Evolutionary conservation across 78 protist species (phyloP).

Genomic region (Emiliania huxleyi): DNA sequence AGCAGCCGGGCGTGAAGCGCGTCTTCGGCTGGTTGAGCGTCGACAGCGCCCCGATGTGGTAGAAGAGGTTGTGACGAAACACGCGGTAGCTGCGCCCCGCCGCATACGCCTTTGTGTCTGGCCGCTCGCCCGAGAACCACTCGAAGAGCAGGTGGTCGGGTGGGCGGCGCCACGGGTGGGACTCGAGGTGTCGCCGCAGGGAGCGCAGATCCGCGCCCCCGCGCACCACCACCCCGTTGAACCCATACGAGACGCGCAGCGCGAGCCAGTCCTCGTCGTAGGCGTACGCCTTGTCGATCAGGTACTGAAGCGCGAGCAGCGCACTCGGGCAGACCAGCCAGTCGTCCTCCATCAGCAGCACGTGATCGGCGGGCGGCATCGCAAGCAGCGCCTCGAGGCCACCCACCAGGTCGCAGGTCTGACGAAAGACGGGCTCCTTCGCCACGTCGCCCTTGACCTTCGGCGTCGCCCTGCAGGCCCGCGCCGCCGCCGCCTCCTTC

Average conservation of each 20-base stretch:
- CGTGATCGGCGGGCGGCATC: neutral
- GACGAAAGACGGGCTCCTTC: neutral
- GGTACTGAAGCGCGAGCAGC: neutral
- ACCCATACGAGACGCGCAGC: neutral
- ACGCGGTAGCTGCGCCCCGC: neutral
- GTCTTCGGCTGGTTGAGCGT: neutral
- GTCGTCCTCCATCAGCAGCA: neutral
- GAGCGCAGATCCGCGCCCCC: neutral
- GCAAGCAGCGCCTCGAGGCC: neutral
- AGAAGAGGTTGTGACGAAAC: neutral
- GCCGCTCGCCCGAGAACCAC: neutral
- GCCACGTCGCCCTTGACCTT: no score
- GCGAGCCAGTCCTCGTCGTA: neutral
- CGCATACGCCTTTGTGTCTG: neutral
- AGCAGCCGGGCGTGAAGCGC: neutral
- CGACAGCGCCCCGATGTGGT: neutral
- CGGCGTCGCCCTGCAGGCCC: neutral
- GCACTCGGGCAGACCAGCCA: constrained; percentile 6
- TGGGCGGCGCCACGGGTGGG: neutral
- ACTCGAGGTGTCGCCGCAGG: neutral
- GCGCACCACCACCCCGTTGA: constrained; percentile 7
- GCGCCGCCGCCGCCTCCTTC: neutral
- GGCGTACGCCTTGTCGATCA: neutral
- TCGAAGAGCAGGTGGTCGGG: constrained; percentile 14
- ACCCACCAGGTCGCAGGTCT: neutral